A percentile compares a stretch with the other conserved stretches of the same genome.
phyloP scores from a whole-genome alignment of 1,284 basidiomycete species.

The Gomphus sp. region DNA sequence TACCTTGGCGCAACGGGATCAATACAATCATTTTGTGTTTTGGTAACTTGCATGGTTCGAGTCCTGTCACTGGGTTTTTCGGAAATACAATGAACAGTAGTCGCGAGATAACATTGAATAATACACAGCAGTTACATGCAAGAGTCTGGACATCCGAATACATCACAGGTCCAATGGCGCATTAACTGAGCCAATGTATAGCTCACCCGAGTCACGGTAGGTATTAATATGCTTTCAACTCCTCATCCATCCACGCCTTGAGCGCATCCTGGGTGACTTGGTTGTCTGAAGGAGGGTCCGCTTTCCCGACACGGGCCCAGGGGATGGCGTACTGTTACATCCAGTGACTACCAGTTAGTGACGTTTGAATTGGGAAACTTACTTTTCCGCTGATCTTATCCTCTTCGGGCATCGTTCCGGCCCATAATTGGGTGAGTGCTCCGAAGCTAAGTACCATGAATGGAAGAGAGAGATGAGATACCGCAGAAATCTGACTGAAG shows the following conservation, averaged over 20 bases:
- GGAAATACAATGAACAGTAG: no score
- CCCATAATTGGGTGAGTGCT: conserved; percentile 3
- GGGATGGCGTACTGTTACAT: conserved; percentile 2
- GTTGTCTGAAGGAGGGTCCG: not conserved
- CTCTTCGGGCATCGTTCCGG: not conserved
- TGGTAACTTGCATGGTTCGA: no score
- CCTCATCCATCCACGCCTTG: conserved; percentile 6
- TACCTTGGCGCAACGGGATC: no score
- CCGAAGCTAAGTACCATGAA: not conserved
- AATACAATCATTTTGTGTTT: no score
- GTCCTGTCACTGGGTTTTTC: no score
- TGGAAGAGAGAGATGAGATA: not conserved
- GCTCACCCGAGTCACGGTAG: not conserved
- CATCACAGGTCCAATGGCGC: no score
- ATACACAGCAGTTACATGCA: no score
- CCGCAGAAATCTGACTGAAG: not conserved
- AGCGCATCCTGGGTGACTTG: conserved; percentile 4
- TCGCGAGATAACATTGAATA: no score
- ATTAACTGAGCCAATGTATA: no score
- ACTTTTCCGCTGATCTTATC: conserved; percentile 3
- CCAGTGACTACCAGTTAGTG: not conserved
- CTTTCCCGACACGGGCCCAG: conserved; percentile 7
- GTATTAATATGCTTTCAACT: conserved; percentile 1
- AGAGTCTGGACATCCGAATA: no score
- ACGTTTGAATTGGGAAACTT: not conserved